Base-by-base conservation (phyloP, 495 filamentous ascomycete species). In the Hypoxylon cercidicola region DNA sequence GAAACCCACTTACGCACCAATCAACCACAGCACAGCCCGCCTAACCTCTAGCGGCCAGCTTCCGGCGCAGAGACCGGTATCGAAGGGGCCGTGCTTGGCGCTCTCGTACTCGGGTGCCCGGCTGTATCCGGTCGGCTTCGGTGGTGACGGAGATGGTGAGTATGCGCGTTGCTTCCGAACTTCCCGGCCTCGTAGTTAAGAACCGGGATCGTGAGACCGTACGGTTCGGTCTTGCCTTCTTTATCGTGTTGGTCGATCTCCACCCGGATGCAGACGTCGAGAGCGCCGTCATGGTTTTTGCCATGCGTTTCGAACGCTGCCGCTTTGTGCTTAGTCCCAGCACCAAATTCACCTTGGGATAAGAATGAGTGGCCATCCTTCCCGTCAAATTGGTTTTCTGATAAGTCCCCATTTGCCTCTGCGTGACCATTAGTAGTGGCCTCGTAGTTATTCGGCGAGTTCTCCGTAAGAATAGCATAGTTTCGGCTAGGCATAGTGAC, bases 401-500 rank as follows among this genome's bases (percentile, higher is more conserved):
- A n/a, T 23, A 39, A 4, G n/a, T 62, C 18, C 11, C 32, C 62
- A 8, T 51, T 53, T 0, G 28, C 3, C n/a, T 53, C 69, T 20
- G 49, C 48, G 9, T 59, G 55, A 30, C 55, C 61, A 15, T 66
- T 54, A 19, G 53, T 50, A 60, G 65, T 41, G 39, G 37, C n/a
- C n/a, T 28, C 19, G 13, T 20, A 44, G 55, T 80, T 81, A 60
- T 75, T 73, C 20, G 81, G 79, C 7, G 78, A 79, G 66, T 85
- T 85, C 59, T 96, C 92, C 30, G 89, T 90, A 60, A 98, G 85
- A 59, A 89, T 87, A 59, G 93, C 89, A 74, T 89, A 97, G 77
- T 97, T 97, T 52, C 94, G 85, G 41, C 85, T 88, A 1, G 93
- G 93, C 93, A 97, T 97, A 18, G 93, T 97, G 34, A 89, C 87